A percentile compares a stretch with the other conserved stretches of the same genome.
Evolutionary conservation across 108 stramenopile species (phyloP).

Genomic region (Nitzschia palea): DNA sequence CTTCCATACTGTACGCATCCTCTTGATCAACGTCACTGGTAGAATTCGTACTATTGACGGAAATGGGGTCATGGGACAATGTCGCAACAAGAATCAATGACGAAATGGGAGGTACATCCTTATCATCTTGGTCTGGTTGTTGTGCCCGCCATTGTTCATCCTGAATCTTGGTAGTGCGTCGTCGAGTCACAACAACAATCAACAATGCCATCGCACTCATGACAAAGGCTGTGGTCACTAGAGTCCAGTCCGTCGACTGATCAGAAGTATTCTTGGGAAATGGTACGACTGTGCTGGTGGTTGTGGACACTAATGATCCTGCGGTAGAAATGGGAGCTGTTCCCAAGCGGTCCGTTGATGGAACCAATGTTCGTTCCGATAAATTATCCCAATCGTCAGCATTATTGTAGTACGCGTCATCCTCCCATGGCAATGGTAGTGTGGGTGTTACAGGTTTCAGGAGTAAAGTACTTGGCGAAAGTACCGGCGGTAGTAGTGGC

Average conservation of each 20-base stretch:
- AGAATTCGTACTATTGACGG: too few relatives aligned
- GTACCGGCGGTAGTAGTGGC: not conserved
- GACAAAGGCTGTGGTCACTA: conserved; percentile 1
- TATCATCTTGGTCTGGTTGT: too few relatives aligned
- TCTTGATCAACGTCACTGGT: too few relatives aligned
- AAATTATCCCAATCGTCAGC: not conserved
- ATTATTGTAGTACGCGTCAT: not conserved
- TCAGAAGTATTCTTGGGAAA: not conserved
- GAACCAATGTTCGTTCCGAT: not conserved
- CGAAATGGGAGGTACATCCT: too few relatives aligned
- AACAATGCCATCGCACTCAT: conserved; percentile 8
- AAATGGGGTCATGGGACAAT: too few relatives aligned
- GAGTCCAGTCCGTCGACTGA: not conserved
- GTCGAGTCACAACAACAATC: conserved; percentile 1
- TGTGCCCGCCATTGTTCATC: too few relatives aligned
- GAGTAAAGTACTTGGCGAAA: not conserved
- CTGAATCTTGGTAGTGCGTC: too few relatives aligned
- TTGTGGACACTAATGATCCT: not conserved
- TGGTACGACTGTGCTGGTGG: not conserved
- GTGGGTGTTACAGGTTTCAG: not conserved
- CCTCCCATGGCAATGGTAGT: not conserved
- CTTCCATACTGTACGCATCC: not conserved
- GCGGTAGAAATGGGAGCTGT: not conserved
- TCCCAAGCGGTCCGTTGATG: not conserved
- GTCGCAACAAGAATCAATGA: too few relatives aligned